Percentiles rank a stretch among this genome's conserved stretches.
Evolutionary conservation across 257 asterid genomes (phyloP).

Genomic region (Lavandula angustifolia): DNA sequence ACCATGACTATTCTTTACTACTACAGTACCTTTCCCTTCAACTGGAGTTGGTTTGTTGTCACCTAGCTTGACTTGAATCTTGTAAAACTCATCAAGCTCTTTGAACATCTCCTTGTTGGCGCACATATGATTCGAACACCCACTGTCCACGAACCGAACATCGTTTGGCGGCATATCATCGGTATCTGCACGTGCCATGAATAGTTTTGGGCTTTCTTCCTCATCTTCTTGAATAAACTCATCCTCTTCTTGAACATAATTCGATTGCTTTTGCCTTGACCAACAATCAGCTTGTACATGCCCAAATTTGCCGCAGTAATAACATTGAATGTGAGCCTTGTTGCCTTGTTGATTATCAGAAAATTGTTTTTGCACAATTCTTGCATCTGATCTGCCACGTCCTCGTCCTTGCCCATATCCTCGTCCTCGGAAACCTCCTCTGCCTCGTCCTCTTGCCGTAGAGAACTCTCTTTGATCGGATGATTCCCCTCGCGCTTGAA

Average conservation of each 20-base stretch:
- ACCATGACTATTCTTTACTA: neutral
- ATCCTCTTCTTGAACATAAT: neutral
- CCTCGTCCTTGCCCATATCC: neutral
- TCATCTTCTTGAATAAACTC: neutral
- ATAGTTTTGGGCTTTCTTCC: neutral
- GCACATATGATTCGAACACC: neutral
- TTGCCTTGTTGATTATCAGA: neutral
- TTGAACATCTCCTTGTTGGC: neutral
- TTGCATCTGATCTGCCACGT: neutral
- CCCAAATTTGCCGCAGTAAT: neutral
- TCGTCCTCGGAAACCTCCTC: neutral
- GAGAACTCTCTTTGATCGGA: neutral
- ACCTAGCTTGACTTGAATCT: neutral
- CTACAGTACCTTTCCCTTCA: constrained; percentile 5
- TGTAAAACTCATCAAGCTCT: neutral
- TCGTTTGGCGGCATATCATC: neutral
- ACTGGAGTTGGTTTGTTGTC: constrained; percentile 1
- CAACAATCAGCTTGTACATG: constrained; percentile 24
- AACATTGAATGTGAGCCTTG: constrained; percentile 3
- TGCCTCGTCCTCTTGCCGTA: neutral
- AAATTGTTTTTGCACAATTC: neutral
- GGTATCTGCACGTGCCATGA: neutral
- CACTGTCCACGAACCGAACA: neutral
- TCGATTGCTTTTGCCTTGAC: constrained; percentile 9
- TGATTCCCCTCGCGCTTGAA: neutral